phyloP scores from a whole-genome alignment of 2,329 filamentous ascomycete genomes.

The Fusarium ambrosium region DNA sequence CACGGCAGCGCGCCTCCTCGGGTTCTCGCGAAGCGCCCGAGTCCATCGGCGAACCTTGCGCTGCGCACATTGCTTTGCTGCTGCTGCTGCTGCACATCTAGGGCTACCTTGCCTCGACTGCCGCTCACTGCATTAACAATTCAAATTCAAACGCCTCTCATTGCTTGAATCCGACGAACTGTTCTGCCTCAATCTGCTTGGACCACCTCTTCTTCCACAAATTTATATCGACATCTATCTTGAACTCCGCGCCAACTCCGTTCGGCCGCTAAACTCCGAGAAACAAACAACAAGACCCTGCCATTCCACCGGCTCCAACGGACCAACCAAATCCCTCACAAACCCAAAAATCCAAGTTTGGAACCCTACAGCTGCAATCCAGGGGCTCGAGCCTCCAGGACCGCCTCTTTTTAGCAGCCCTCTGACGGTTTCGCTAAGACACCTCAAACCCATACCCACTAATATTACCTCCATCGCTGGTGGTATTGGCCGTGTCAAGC shows the following conservation, averaged over 20 bases:
- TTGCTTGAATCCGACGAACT: conserved; percentile 4
- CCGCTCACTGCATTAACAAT: conserved; percentile 36
- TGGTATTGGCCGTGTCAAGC: conserved; percentile 37
- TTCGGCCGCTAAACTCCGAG: conserved; percentile 30
- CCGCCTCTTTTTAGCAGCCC: conserved; percentile 2
- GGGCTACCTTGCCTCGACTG: conserved; percentile 23
- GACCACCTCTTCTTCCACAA: neutral
- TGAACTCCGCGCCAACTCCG: conserved; percentile 12
- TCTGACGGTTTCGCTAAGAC: conserved; percentile 21
- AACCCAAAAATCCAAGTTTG: conserved; percentile 10
- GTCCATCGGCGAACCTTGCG: conserved; percentile 10
- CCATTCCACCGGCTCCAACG: conserved; percentile 28
- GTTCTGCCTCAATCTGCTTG: neutral
- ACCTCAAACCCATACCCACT: conserved; percentile 34
- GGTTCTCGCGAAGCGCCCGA: neutral
- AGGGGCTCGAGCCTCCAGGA: conserved; percentile 15
- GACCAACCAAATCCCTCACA: conserved; percentile 31
- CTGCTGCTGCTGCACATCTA: neutral
- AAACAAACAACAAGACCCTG: conserved; percentile 22
- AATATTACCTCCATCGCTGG: conserved; percentile 25
- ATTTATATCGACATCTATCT: neutral
- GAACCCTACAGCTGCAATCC: conserved; percentile 15
- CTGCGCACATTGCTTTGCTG: conserved; percentile 1
- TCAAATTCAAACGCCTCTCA: conserved; percentile 3
- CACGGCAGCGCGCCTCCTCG: neutral